Evolutionary conservation across 2,329 filamentous ascomycete species (phyloP).

Genomic region (Colletotrichum ledebouriae): DNA sequence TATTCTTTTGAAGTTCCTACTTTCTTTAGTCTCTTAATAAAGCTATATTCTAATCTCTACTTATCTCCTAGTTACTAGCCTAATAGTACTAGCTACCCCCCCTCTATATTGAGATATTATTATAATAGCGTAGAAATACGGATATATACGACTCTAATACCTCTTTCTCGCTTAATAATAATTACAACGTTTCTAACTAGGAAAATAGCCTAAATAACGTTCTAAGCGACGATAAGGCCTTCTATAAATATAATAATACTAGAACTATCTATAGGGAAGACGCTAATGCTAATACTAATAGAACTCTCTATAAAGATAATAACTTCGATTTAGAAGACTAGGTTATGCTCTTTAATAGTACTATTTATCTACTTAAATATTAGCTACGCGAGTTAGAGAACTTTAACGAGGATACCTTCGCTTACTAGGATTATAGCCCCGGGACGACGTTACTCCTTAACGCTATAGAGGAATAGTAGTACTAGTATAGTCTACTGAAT

Average conservation of each 20-base stretch:
- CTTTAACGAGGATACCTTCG: slow-evolving; percentile 6
- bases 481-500: background rate
- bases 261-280: slow-evolving; percentile 9
- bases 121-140: background rate
- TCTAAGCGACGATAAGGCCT: background rate
- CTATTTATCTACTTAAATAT: slow-evolving; percentile 16
- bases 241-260: slow-evolving; percentile 1
- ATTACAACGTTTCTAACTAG: slow-evolving; percentile 2
- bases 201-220: no score
- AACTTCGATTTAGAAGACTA: slow-evolving; percentile 18
- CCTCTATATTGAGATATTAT: slow-evolving; percentile 7
- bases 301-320: slow-evolving; percentile 4
- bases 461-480: background rate
- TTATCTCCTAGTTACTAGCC: background rate
- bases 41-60: background rate
- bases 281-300: no score
- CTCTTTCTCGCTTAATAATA: slow-evolving; percentile 14
- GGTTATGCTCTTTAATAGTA: slow-evolving; percentile 12
- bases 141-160: slow-evolving; percentile 16
- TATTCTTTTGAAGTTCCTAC: no score
- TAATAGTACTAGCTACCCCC: slow-evolving; percentile 4
- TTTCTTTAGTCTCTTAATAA: background rate
- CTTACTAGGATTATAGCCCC: background rate
- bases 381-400: slow-evolving; percentile 9
- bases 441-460: background rate